phyloP scores from a whole-genome alignment of 306 rosid species.

The Citrullus amarus region DNA sequence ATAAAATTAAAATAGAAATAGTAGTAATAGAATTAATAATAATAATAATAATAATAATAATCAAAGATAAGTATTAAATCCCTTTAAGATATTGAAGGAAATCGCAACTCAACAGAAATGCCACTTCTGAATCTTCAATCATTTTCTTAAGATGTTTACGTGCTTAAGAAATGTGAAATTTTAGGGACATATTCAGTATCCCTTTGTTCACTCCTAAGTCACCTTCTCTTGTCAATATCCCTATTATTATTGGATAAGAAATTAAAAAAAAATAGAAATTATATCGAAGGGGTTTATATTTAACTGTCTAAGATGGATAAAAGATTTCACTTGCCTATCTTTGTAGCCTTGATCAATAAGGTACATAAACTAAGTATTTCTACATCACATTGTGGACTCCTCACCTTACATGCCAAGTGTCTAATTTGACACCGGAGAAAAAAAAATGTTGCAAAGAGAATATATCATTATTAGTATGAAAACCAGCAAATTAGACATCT shows the following conservation, averaged over 20 bases:
- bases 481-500: background rate
- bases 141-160: background rate
- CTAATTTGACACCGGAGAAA: background rate
- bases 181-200: background rate
- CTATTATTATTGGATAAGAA: background rate
- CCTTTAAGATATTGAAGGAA: background rate
- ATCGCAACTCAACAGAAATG: background rate
- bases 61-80: slow-evolving; percentile 4
- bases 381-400: background rate
- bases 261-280: background rate
- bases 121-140: background rate
- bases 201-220: background rate
- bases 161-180: background rate
- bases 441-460: background rate
- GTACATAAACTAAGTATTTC: background rate
- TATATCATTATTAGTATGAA: background rate
- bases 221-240: background rate
- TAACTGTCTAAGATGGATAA: background rate
- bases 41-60: background rate
- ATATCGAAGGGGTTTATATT: background rate
- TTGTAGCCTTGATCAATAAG: background rate
- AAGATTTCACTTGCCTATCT: background rate
- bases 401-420: background rate
- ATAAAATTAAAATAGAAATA: background rate
- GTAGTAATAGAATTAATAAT: background rate